Evolutionary conservation across 495 filamentous ascomycete genomes (phyloP).

Genomic region (Penicillium egyptiacum): DNA sequence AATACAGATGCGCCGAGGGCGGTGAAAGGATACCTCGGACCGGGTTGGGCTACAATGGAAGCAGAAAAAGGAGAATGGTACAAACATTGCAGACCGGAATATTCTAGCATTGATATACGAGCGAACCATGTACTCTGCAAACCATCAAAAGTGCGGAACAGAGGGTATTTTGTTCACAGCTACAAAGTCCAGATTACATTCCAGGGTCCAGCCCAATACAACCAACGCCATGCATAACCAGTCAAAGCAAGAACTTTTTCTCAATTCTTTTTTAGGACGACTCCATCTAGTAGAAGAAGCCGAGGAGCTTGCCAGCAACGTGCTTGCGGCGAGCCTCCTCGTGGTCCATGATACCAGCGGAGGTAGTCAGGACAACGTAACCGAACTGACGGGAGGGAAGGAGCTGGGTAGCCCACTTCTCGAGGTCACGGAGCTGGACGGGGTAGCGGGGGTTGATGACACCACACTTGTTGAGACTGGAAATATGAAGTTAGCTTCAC

Average conservation of each 20-base stretch:
- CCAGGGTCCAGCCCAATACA: constrained; percentile 25
- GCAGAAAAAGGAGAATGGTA: not conserved
- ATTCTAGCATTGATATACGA: constrained; percentile 26
- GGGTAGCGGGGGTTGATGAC: constrained; percentile 99
- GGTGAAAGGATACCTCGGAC: constrained; percentile 26
- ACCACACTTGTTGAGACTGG: constrained; percentile 94
- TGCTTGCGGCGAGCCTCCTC: constrained; percentile 98
- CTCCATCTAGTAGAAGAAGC: constrained; percentile 86
- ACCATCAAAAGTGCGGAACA: constrained; percentile 24
- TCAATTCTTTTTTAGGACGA: constrained; percentile 23
- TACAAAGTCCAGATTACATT: constrained; percentile 37
- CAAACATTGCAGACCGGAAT: constrained; percentile 24
- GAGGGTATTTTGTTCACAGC: constrained; percentile 28
- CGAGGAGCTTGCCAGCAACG: constrained; percentile 92
- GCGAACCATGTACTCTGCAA: constrained; percentile 32
- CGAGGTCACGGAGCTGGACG: constrained; percentile 92
- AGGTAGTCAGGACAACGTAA: constrained; percentile 97
- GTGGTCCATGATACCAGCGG: constrained; percentile 99
- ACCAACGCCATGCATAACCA: constrained; percentile 25
- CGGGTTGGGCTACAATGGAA: constrained; percentile 6
- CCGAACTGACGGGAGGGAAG: constrained; percentile 99
- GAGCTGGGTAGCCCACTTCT: constrained; percentile 99
- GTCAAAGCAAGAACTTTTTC: constrained; percentile 38
- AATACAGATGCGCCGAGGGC: constrained; percentile 16
- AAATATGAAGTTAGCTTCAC: constrained; percentile 3